Evolutionary conservation across 257 asterid species (phyloP), one percentile per base, ranked within the genome.

Genomic region (Solanum tarijense): DNA sequence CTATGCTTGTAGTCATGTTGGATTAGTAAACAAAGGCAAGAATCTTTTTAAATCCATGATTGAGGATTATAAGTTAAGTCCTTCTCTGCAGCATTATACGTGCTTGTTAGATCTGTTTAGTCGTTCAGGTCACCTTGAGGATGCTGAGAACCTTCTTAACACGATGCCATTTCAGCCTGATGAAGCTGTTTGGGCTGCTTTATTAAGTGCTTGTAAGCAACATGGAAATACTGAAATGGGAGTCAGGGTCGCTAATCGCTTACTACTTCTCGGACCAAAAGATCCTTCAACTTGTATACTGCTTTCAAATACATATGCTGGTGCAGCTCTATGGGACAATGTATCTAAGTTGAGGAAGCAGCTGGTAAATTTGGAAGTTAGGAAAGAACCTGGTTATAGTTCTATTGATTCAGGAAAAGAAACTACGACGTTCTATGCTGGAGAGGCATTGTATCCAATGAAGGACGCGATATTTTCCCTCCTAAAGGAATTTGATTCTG

Each of bases 1-100:
- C 35, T 94, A 93, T 85, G 98, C 98, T 2, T 96, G 99, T 86
- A 95, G 97, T 88, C 99, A 96, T 76, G 93, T 88, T 29, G 98
- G 98, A 9, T 91, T 96, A 82, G 94, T 96, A 11, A 91, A 90
- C 12, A 93, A 87, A 89, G 98, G 99, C 12, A 90, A 87, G 7
- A 84, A 88, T 31, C 91, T 96, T 89, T 96, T 96, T 87, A 78
- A 93, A 39, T 94, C 98, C 13, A 94, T 95, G 99, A 91, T 94
- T 9, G 87, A 46, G 32, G 95, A 92, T 74, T 93, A 91, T 62
- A 91, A 94, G 52, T 81, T 96, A 18, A 91, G 31, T 60, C 98
- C 98, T 12, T 92, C 97, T 27, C 90, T 96, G 75, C 96, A 92
- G 85, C 98, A 96, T 83, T 94, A 94, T 16, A 96, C 99, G 3